Percentiles rank a stretch among this genome's conserved stretches.
These are phyloP conservation scores for Albizia julibrissin DNA, from an alignment of 306 rosid species.

Conservation along the genomic window DNA sequence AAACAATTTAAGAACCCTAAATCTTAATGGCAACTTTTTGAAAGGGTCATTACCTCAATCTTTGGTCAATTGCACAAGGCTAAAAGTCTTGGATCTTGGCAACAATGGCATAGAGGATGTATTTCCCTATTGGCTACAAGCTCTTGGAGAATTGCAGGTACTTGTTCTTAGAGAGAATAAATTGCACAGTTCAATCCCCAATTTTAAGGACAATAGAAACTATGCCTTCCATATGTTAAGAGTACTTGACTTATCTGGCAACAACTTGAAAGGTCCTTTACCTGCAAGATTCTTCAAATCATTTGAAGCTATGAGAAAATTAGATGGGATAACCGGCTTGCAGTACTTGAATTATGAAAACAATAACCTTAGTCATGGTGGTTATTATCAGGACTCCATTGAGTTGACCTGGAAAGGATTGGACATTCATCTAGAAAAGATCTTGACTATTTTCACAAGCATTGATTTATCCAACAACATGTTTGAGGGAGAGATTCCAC, in stretches of 20 bases:
- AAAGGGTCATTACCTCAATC: neutral
- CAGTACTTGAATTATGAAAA: neutral
- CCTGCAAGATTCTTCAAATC: neutral
- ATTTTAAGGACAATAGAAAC: neutral
- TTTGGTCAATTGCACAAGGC: neutral
- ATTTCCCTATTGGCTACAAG: neutral
- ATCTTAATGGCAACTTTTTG: neutral
- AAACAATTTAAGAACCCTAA: neutral
- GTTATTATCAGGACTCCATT: neutral
- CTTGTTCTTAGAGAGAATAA: neutral
- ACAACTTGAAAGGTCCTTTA: neutral
- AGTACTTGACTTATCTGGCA: neutral
- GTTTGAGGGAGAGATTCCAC: neutral
- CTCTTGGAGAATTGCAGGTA: neutral
- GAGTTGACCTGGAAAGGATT: neutral
- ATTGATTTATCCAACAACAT: neutral
- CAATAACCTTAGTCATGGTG: too few species aligned
- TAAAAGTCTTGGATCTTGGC: neutral
- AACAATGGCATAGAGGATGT: neutral
- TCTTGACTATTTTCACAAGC: neutral
- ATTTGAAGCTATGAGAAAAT: neutral
- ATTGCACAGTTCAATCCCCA: neutral
- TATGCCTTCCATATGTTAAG: neutral
- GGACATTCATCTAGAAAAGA: neutral
- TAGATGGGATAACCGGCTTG: neutral